Percentiles rank a stretch among this genome's conserved stretches.
These are phyloP conservation scores for Globisporangium sylvaticum DNA, from an alignment of 352 stramenopile species.

Conservation along the genomic window DNA sequence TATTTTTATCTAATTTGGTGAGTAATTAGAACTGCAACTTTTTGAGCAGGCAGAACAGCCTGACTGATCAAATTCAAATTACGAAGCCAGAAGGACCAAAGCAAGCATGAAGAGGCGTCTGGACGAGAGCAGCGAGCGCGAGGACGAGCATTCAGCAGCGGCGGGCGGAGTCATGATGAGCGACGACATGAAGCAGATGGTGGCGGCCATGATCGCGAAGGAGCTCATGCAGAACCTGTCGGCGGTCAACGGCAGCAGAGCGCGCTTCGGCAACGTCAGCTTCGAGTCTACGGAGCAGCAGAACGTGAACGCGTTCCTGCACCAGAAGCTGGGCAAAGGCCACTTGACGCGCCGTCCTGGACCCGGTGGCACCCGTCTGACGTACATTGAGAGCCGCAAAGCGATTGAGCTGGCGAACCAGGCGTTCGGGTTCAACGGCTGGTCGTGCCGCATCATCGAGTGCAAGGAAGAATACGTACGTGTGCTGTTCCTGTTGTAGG, in stretches of 20 bases:
- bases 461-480: slow-evolving; percentile 86
- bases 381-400: slow-evolving; percentile 89
- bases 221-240: slow-evolving; percentile 22
- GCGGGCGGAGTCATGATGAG: slow-evolving; percentile 2
- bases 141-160: neutral
- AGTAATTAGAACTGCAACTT: slow-evolving; percentile 7
- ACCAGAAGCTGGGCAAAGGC: slow-evolving; percentile 81
- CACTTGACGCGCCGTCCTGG: slow-evolving; percentile 62
- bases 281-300: slow-evolving; percentile 50
- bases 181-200: slow-evolving; percentile 37
- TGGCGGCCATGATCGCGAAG: slow-evolving; percentile 35
- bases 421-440: slow-evolving; percentile 88
- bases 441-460: slow-evolving; percentile 79
- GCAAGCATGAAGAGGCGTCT: slow-evolving; percentile 43
- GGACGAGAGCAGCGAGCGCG: slow-evolving; percentile 16
- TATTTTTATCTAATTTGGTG: neutral
- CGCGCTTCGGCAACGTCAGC: slow-evolving; percentile 55
- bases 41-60: neutral
- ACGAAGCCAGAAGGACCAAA: neutral
- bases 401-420: slow-evolving; percentile 86
- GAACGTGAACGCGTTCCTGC: slow-evolving; percentile 65
- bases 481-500: neutral
- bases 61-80: neutral
- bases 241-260: neutral
- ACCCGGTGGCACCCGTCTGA: slow-evolving; percentile 68